These are phyloP conservation scores for Flaveria linearis DNA, from an alignment of 129 eudicot genomes.

Conservation along the genomic window DNA sequence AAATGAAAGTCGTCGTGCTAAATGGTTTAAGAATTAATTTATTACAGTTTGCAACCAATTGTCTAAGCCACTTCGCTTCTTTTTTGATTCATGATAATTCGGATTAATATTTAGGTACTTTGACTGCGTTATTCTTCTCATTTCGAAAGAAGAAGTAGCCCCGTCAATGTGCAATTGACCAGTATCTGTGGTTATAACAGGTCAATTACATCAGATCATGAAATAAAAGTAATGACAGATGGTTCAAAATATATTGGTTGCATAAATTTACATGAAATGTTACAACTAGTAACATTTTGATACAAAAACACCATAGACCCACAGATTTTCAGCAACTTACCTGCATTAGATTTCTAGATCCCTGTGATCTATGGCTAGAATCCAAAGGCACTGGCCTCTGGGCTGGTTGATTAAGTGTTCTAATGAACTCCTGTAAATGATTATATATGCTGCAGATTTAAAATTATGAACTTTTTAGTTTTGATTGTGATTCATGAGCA, in stretches of 20 bases:
- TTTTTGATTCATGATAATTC: no score
- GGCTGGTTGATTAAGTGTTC: constrained; percentile 46
- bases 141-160: no score
- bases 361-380: constrained; percentile 25
- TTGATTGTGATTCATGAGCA: neutral
- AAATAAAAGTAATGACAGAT: neutral
- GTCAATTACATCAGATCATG: neutral
- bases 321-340: constrained; percentile 39
- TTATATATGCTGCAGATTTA: constrained; percentile 75
- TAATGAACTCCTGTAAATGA: constrained; percentile 51
- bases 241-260: neutral
- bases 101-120: no score
- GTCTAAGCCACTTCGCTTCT: no score
- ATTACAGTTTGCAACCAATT: no score
- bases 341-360: constrained; percentile 31
- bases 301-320: no score
- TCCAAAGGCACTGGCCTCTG: constrained; percentile 32
- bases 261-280: neutral
- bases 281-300: neutral
- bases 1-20: no score
- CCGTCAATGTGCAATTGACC: neutral
- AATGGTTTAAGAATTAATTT: no score
- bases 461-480: neutral
- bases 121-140: no score
- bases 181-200: neutral